These are phyloP conservation scores for Chionographis japonica DNA, from an alignment of 106 monocot species.

Conservation along the genomic window DNA sequence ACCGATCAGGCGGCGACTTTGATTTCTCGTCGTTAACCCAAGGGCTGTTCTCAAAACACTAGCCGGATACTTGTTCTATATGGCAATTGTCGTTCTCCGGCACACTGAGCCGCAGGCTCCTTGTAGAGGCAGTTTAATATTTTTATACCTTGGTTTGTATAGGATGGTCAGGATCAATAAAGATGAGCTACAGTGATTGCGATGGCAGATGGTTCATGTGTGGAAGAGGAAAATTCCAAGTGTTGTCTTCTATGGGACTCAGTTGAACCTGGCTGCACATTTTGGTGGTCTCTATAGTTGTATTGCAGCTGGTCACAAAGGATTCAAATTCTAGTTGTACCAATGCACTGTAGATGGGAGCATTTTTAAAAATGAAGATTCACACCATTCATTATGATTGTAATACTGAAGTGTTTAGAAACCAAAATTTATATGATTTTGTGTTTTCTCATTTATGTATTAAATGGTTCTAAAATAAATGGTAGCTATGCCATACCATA, in stretches of 20 bases:
- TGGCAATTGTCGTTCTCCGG: not conserved
- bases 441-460: too few relatives aligned
- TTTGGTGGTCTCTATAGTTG: not conserved
- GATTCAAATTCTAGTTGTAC: too few relatives aligned
- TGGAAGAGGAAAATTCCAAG: not conserved
- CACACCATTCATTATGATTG: too few relatives aligned
- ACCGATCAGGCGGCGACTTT: constrained; percentile 22
- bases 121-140: not conserved
- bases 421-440: too few relatives aligned
- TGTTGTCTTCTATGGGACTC: not conserved
- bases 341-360: too few relatives aligned
- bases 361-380: too few relatives aligned
- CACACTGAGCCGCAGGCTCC: not conserved
- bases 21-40: constrained; percentile 68
- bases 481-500: too few relatives aligned
- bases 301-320: not conserved
- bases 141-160: constrained; percentile 3
- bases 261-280: not conserved
- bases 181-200: not conserved
- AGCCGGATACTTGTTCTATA: not conserved
- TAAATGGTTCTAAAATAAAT: too few relatives aligned
- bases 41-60: constrained; percentile 49
- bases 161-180: not conserved
- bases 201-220: not conserved
- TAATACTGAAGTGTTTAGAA: too few relatives aligned